Evolutionary conservation across 768 basidiomycete species (phyloP), one percentile per base, ranked within the genome.

Genomic region (Podaxis mareebaensis): DNA sequence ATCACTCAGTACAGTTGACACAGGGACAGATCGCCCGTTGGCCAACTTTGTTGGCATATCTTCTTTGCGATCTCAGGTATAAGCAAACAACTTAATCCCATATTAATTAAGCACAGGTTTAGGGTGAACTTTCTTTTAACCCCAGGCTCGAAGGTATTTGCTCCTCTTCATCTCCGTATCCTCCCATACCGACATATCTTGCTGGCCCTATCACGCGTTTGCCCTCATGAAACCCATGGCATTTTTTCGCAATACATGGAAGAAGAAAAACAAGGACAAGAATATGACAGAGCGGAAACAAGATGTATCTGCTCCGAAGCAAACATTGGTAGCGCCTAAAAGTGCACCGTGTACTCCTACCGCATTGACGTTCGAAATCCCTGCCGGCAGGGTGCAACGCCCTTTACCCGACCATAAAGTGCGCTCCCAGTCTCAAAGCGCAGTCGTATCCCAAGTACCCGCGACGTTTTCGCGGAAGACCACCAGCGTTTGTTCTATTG

Each of bases 171-270:
- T 46, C 61, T 40, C 61, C 53, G 46, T 53, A 52, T 26, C 40
- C 54, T 28, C 44, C 53, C 48, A 51, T 57, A 52, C 24, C 49
- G 49, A 52, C 49, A 11, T 28, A 33, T 42, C 56, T 33, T 42
- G n/a, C 48, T 26, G 4, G 60, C 40, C 58, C 55, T 44, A 30
- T 26, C 63, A 33, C 53, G 60, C 60, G 30, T 38, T 51, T 55
- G 51, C 58, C 42, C 58, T 52, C 63, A 81, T 81, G 80, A 80
- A 81, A 67, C 68, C 76, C 13, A 65, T 78, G 15, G 70, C 75
- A 4, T 77, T 81, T 67, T 69, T 81, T 58, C 77, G 77, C 54
- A 76, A 74, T 55, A 69, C 74, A 12, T 80, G 78, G 78, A 75
- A 69, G 66, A 80, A 73, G 67, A 76, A 72, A 68, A 75, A 74